Percentiles rank a stretch among this genome's conserved stretches.
These are phyloP conservation scores for Phlyctochytrium arcticum DNA, from an alignment of 192 early-diverging fungal species.

Conservation along the genomic window DNA sequence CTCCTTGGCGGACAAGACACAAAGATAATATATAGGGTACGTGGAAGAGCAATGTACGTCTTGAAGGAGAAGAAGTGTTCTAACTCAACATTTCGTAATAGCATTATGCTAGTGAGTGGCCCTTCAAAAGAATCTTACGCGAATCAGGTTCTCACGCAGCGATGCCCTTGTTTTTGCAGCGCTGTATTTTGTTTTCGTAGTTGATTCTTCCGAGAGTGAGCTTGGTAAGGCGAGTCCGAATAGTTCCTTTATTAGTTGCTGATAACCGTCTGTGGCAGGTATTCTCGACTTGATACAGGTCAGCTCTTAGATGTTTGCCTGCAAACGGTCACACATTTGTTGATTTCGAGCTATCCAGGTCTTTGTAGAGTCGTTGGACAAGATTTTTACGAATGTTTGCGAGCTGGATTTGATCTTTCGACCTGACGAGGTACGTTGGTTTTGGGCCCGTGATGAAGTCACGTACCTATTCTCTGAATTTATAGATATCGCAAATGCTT, in stretches of 20 bases:
- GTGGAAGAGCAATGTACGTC: neutral
- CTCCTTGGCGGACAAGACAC: slow-evolving; percentile 78
- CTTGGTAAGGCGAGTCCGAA: slow-evolving; percentile 51
- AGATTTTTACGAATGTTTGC: slow-evolving; percentile 90
- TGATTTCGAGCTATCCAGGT: slow-evolving; percentile 60
- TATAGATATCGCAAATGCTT: slow-evolving; percentile 69
- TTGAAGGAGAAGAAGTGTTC: neutral
- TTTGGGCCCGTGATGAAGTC: neutral
- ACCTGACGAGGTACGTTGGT: slow-evolving; percentile 72
- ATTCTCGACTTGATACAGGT: slow-evolving; percentile 95
- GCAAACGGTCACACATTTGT: too few species aligned
- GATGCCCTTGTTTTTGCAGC: too few species aligned
- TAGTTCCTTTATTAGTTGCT: neutral
- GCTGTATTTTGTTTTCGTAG: slow-evolving; percentile 97
- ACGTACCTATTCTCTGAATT: neutral
- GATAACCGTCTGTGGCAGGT: slow-evolving; percentile 15
- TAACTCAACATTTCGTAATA: slow-evolving; percentile 5
- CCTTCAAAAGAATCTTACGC: neutral
- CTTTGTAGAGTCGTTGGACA: slow-evolving; percentile 93
- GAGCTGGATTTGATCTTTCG: slow-evolving; percentile 96
- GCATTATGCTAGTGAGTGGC: slow-evolving; percentile 78
- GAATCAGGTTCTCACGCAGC: neutral
- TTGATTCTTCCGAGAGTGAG: slow-evolving; percentile 93
- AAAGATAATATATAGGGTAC: slow-evolving; percentile 84
- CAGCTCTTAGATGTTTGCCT: too few species aligned